These are phyloP conservation scores for Phycomyces blakesleeanus DNA, from an alignment of 192 early-diverging fungal genomes.

Conservation along the genomic window DNA sequence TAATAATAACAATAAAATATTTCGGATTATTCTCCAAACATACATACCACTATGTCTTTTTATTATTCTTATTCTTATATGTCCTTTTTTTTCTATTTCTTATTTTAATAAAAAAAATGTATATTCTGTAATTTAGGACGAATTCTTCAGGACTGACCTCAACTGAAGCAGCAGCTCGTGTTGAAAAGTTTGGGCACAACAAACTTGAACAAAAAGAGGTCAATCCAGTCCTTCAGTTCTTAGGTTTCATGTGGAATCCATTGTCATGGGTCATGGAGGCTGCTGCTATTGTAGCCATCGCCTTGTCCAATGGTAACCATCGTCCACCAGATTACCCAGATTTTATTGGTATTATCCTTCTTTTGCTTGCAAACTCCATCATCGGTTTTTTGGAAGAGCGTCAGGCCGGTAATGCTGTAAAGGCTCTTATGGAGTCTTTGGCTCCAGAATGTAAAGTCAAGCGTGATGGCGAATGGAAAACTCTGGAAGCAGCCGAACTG, in stretches of 20 bases:
- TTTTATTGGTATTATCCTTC: constrained; percentile 75
- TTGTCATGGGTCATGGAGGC: constrained; percentile 82
- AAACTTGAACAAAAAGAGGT: constrained; percentile 70
- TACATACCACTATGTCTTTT: no score
- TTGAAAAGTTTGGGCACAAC: constrained; percentile 66
- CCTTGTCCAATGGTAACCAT: constrained; percentile 63
- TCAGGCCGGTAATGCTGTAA: constrained; percentile 83
- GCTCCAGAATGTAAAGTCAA: constrained; percentile 83
- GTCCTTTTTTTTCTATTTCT: no score
- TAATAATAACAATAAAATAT: background rate
- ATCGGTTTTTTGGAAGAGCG: constrained; percentile 89
- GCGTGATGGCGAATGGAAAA: constrained; percentile 76
- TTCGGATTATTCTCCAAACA: no score
- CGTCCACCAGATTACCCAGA: constrained; percentile 74
- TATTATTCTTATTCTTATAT: no score
- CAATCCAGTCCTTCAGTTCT: constrained; percentile 80
- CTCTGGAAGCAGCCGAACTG: constrained; percentile 65
- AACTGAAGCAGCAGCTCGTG: constrained; percentile 55
- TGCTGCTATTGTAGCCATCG: constrained; percentile 75
- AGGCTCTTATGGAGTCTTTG: constrained; percentile 86
- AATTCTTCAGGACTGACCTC: constrained; percentile 58
- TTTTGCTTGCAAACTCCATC: constrained; percentile 77
- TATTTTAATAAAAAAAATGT: no score
- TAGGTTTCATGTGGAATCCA: constrained; percentile 79
- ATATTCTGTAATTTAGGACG: no score